Base-by-base conservation (phyloP, 495 filamentous ascomycete genomes). In the Aspergillus coremiiformis region DNA sequence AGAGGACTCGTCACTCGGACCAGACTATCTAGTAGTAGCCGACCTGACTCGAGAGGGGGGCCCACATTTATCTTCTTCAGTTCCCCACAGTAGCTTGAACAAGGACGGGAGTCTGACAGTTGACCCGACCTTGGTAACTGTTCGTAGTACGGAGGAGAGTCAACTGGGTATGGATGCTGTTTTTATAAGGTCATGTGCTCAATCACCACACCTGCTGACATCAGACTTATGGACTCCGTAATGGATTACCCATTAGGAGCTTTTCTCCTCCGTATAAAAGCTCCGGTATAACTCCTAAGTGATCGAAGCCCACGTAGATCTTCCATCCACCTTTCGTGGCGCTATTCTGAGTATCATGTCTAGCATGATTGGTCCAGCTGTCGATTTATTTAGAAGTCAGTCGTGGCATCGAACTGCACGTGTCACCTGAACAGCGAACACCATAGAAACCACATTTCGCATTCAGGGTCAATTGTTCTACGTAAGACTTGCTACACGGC, bases 211-310 rank as follows among this genome's bases (percentile, higher is more conserved):
- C 32, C 32, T 9, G 23, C 29, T 47, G 44, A 47, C 44, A 47
- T 47, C 44, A 47, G 44, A 21, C 44, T 47, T 27, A 47, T 27
- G 44, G 44, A 33, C 33, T n/a, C 23, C 24, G n/a, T n/a, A 45
- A 29, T 29, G 21, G 4, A 5, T n/a, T 17, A 35, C 5, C 32
- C 11, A 14, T n/a, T n/a, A 4, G 12, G 5, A 7, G 29, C 11
- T 32, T 8, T 12, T 32, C 32, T 35, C 24, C 8, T 8, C 24
- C n/a, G n/a, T n/a, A n/a, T n/a, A n/a, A 27, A 8, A 27, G 24
- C 24, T 27, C 24, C 24, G 8, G 8, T 4, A 27, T 4, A 27
- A 27, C 8, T 8, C 24, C 24, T 27, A n/a, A n/a, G n/a, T n/a
- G n/a, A n/a, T n/a, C n/a, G n/a, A n/a, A n/a, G n/a, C n/a, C n/a